A percentile compares a stretch with the other conserved stretches of the same genome.
phyloP scores from a whole-genome alignment of 2,329 filamentous ascomycete genomes.

The Alternaria brassicae region DNA sequence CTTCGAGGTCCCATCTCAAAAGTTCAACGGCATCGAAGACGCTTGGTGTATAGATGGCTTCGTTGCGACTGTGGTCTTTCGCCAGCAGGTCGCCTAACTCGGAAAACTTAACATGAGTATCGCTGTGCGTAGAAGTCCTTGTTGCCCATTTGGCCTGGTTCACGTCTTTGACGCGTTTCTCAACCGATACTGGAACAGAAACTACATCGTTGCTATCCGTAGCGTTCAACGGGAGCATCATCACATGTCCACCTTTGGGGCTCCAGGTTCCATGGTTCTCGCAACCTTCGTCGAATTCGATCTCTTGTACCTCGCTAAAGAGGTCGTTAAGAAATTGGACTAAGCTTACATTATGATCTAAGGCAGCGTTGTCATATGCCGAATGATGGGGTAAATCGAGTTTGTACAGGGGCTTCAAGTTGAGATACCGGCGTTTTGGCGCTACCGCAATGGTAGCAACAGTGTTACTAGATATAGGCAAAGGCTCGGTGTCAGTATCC shows the following conservation, averaged over 20 bases:
- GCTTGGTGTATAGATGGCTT: conserved; percentile 65
- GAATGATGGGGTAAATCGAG: conserved; percentile 30
- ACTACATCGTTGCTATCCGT: neutral
- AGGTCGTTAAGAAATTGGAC: conserved; percentile 25
- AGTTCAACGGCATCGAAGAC: conserved; percentile 59
- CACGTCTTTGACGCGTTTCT: conserved; percentile 26
- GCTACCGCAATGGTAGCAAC: too few species aligned
- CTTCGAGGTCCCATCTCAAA: conserved; percentile 51
- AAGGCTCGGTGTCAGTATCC: neutral
- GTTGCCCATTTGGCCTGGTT: conserved; percentile 67
- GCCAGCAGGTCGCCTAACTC: conserved; percentile 70
- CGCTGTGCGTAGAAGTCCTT: conserved; percentile 62
- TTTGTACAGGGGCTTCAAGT: conserved; percentile 17
- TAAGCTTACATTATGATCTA: conserved; percentile 15
- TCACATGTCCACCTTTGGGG: conserved; percentile 14
- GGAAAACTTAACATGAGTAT: conserved; percentile 59
- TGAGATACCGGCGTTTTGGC: conserved; percentile 11
- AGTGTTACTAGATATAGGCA: neutral
- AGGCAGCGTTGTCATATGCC: conserved; percentile 9
- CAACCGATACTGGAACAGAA: conserved; percentile 20
- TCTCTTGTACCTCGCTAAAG: conserved; percentile 25
- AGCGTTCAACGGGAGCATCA: conserved; percentile 17
- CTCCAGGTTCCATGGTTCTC: conserved; percentile 23
- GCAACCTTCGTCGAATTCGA: conserved; percentile 26
- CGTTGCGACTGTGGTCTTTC: conserved; percentile 63